Conservation (phyloP, 441 rosid species). For the Arabidopsis hybrid region DNA sequence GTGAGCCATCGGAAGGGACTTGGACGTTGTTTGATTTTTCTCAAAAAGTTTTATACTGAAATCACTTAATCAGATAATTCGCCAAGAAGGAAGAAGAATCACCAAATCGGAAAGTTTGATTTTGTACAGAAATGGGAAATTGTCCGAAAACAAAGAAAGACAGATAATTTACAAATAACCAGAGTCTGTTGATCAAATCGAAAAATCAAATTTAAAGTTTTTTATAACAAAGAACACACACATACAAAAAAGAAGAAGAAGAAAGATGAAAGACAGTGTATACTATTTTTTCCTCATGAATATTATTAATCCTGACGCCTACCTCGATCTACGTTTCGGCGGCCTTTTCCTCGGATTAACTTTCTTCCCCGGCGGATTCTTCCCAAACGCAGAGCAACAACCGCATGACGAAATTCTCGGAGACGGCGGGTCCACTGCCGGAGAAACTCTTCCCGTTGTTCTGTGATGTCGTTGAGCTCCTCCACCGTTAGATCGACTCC, state of each 20-base stretch:
- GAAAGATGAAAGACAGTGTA: constrained; percentile 23
- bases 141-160: constrained; percentile 27
- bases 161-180: constrained; percentile 31
- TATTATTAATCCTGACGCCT: constrained; percentile 23
- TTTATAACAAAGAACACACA: constrained; percentile 22
- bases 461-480: constrained; percentile 57
- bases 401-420: constrained; percentile 88
- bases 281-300: constrained; percentile 8
- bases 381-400: constrained; percentile 74
- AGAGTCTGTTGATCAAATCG: constrained; percentile 24
- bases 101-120: constrained; percentile 21
- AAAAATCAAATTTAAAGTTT: constrained; percentile 21
- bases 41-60: neutral
- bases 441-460: constrained; percentile 74
- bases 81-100: neutral
- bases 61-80: neutral
- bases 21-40: neutral
- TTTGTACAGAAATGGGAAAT: constrained; percentile 25
- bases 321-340: constrained; percentile 70
- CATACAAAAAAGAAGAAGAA: neutral
- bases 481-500: constrained; percentile 85
- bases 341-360: constrained; percentile 53
- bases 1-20: neutral
- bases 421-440: constrained; percentile 90
- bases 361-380: constrained; percentile 58